phyloP scores from a whole-genome alignment of 2,329 filamentous ascomycete species.

The Curvularia sp. region DNA sequence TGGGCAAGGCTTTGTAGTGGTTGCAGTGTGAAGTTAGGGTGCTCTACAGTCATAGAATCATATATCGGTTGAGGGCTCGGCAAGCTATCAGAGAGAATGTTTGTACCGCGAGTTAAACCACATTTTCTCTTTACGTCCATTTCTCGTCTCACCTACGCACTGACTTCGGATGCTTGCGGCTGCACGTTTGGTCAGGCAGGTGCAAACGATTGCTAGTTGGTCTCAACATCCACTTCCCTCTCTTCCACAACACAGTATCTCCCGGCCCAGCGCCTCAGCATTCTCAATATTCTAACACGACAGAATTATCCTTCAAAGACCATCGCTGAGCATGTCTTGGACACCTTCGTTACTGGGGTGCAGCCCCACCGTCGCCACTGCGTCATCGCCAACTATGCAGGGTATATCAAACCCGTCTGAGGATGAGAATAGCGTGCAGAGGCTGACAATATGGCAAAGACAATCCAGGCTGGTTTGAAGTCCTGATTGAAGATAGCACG shows the following conservation, averaged over 20 bases:
- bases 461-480: conserved; percentile 26
- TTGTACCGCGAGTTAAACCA: neutral
- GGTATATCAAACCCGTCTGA: neutral
- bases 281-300: neutral
- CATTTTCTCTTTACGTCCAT: neutral
- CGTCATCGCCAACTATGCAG: neutral
- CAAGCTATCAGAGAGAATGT: neutral
- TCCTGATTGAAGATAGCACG: neutral
- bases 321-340: conserved; percentile 1
- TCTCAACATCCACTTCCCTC: neutral
- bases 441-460: conserved; percentile 6
- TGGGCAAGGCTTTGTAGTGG: conserved; percentile 75
- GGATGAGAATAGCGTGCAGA: neutral
- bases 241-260: neutral
- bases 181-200: conserved; percentile 12
- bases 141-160: neutral
- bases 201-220: conserved; percentile 4
- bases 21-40: neutral
- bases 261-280: neutral
- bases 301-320: neutral
- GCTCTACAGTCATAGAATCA: neutral
- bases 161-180: conserved; percentile 7
- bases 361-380: neutral
- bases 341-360: neutral
- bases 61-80: neutral